Conservation (phyloP, 441 rosid species). For the Corymbia calophylla region DNA sequence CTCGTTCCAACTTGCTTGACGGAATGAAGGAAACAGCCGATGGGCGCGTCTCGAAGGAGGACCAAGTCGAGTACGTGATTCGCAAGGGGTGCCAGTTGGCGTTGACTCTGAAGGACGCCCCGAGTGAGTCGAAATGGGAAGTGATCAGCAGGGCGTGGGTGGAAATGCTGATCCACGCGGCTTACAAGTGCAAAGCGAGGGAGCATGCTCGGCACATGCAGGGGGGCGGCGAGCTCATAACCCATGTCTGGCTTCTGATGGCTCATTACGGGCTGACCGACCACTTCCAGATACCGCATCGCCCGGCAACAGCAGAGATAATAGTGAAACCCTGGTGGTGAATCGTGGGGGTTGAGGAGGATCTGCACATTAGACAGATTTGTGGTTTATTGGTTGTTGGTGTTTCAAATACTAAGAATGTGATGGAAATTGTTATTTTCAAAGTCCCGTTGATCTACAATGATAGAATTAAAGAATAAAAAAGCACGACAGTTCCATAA, state of each 20-base stretch:
- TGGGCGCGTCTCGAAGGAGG: too few species aligned
- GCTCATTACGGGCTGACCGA: not conserved
- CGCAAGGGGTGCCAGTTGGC: not conserved
- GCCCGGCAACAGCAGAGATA: not conserved
- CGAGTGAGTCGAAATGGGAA: not conserved
- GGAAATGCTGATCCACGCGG: not conserved
- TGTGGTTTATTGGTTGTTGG: not conserved
- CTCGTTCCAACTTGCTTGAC: too few species aligned
- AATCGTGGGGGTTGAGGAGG: not conserved
- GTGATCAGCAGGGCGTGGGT: not conserved
- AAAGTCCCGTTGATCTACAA: too few species aligned
- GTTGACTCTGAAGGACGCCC: not conserved
- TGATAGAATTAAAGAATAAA: not conserved
- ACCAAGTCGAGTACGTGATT: not conserved
- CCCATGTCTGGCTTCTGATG: not conserved
- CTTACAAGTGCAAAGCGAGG: not conserved
- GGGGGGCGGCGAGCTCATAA: not conserved
- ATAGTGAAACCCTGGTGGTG: not conserved
- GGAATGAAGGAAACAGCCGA: too few species aligned
- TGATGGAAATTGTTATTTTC: too few species aligned
- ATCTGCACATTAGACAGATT: not conserved
- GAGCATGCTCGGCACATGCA: not conserved
- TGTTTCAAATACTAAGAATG: not conserved
- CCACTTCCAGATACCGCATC: not conserved
- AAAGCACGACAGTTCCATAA: too few species aligned